Conservation (phyloP, 179 eudicot species). For the Beta macrorhiza region DNA sequence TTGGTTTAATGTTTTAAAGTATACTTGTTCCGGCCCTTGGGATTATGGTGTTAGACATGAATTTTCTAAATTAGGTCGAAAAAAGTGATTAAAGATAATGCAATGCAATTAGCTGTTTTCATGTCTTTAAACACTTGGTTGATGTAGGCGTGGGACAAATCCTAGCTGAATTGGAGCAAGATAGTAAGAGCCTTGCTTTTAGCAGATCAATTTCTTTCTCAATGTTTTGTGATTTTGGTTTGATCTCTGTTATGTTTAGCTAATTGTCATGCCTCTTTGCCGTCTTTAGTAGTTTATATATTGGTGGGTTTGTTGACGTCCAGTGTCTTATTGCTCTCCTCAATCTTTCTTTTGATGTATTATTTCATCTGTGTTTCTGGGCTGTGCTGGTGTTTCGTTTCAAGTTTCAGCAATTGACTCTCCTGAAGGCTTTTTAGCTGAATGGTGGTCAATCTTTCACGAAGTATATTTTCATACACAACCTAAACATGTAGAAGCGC, state of each 20-base stretch:
- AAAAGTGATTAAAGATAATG: neutral
- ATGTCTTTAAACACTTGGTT: neutral
- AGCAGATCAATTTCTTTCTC: neutral
- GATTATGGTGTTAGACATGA: neutral
- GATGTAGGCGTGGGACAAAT: neutral
- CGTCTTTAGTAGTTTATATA: neutral
- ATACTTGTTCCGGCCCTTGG: neutral
- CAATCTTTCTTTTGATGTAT: slow-evolving; percentile 7
- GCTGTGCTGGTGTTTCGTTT: neutral
- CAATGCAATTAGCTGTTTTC: too few relatives aligned
- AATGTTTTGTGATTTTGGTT: neutral
- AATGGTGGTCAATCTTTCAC: slow-evolving; percentile 42
- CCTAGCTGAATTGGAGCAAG: neutral
- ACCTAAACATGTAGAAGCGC: slow-evolving; percentile 8
- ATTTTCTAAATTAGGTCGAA: neutral
- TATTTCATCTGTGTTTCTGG: neutral
- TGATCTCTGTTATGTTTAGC: neutral
- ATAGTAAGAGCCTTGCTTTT: neutral
- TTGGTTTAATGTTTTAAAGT: neutral
- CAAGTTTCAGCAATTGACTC: slow-evolving; percentile 32
- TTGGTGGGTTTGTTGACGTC: neutral
- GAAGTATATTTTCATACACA: slow-evolving; percentile 23
- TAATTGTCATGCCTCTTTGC: neutral
- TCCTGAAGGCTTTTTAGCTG: slow-evolving; percentile 32
- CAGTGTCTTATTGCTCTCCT: neutral